phyloP scores from a whole-genome alignment of 2,329 filamentous ascomycete species.

The Epichloe glyceriae region DNA sequence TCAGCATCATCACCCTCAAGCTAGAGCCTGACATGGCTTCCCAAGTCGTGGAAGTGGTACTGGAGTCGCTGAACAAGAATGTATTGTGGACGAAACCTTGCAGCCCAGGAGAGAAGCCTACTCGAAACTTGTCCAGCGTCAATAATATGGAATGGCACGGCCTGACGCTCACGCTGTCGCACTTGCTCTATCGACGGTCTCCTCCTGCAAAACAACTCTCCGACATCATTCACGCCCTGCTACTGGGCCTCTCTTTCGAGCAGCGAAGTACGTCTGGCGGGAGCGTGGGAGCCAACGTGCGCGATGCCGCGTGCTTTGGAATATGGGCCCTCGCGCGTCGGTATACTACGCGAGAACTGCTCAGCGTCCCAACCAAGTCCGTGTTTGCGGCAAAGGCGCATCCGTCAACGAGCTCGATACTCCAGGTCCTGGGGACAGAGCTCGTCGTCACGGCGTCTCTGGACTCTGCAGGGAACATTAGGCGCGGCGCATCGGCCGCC shows the following conservation, averaged over 20 bases:
- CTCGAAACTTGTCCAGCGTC: conserved; percentile 57
- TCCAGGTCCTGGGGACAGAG: conserved; percentile 70
- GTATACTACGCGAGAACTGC: conserved; percentile 69
- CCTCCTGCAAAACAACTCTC: conserved; percentile 58
- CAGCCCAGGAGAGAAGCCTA: conserved; percentile 19
- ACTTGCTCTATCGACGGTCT: conserved; percentile 74
- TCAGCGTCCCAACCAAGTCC: conserved; percentile 41
- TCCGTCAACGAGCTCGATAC: conserved; percentile 32
- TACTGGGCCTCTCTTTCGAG: conserved; percentile 77
- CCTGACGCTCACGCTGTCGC: conserved; percentile 72
- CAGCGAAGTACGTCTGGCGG: conserved; percentile 75
- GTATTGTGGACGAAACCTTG: conserved; percentile 37
- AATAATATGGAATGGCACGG: conserved; percentile 86
- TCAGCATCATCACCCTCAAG: conserved; percentile 75
- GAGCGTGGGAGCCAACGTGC: conserved; percentile 76
- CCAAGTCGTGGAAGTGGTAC: conserved; percentile 76
- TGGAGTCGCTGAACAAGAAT: conserved; percentile 53
- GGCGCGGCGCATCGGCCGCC: conserved; percentile 82
- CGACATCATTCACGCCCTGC: conserved; percentile 61
- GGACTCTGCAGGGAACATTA: conserved; percentile 85
- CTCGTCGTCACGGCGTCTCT: conserved; percentile 71
- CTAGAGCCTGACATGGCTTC: conserved; percentile 68
- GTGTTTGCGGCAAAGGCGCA: conserved; percentile 28
- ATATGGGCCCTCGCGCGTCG: conserved; percentile 85
- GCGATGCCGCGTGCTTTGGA: conserved; percentile 92